Evolutionary conservation across 306 rosid genomes (phyloP).

Genomic region (Acacia crassicarpa): DNA sequence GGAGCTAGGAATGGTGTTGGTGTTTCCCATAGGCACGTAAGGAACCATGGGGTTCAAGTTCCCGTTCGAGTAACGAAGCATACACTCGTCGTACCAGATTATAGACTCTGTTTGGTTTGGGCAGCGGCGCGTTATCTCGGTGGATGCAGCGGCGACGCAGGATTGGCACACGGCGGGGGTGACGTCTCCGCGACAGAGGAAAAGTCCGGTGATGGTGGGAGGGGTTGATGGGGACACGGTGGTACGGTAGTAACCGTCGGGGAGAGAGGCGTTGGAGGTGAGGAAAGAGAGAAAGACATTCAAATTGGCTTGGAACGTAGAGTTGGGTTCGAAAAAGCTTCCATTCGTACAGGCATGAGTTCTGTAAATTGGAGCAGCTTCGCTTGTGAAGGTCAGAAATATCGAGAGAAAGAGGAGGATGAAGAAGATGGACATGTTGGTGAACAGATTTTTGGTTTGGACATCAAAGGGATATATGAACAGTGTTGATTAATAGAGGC

Average conservation of each 20-base stretch:
- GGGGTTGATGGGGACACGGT: not conserved
- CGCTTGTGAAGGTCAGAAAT: conserved; percentile 9
- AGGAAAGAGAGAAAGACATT: conserved; percentile 43
- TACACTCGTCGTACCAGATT: conserved; percentile 38
- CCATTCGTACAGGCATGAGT: not conserved
- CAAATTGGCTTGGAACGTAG: conserved; percentile 39
- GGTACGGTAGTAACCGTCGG: conserved; percentile 36
- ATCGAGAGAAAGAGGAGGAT: not conserved
- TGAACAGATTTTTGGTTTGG: not conserved
- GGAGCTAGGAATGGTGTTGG: not conserved
- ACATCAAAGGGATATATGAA: not conserved
- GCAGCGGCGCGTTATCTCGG: not conserved
- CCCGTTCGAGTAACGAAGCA: conserved; percentile 45
- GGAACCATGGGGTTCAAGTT: conserved; percentile 33
- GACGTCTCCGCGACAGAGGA: conserved; percentile 44
- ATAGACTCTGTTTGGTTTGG: conserved; percentile 27
- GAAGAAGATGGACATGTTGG: conserved; percentile 7
- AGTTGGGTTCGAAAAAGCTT: conserved; percentile 36
- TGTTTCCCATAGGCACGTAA: rapidly evolving
- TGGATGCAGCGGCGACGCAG: conserved; percentile 30
- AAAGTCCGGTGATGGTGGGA: conserved; percentile 15
- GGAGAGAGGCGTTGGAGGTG: conserved; percentile 40
- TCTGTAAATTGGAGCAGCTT: conserved; percentile 16
- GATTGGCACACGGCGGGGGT: conserved; percentile 9
- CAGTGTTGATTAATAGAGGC: not conserved